Evolutionary conservation across 2,329 filamentous ascomycete genomes (phyloP).

Genomic region (Didymella sp.): DNA sequence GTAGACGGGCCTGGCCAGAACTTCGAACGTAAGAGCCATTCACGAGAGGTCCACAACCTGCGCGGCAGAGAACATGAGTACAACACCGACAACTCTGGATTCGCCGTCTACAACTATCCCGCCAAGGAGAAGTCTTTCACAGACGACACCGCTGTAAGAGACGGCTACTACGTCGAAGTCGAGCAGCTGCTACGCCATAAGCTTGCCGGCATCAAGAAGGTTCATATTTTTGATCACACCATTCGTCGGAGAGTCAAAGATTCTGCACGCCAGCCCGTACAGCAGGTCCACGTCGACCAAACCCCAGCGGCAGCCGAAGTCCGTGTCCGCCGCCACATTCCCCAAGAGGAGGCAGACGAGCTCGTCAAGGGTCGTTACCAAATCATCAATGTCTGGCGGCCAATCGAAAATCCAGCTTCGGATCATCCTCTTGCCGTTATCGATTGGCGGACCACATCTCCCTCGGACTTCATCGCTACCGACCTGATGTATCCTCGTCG

Average conservation of each 20-base stretch:
- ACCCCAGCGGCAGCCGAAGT: slow-evolving; percentile 67
- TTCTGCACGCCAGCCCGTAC: slow-evolving; percentile 68
- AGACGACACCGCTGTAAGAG: slow-evolving; percentile 63
- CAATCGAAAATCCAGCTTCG: slow-evolving; percentile 68
- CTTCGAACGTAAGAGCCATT: slow-evolving; percentile 57
- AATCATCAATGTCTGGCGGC: slow-evolving; percentile 75
- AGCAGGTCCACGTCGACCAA: slow-evolving; percentile 76
- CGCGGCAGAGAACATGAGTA: slow-evolving; percentile 60
- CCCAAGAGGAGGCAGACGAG: slow-evolving; percentile 62
- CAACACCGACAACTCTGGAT: slow-evolving; percentile 65
- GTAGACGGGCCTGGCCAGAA: slow-evolving; percentile 67
- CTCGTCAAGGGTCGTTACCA: slow-evolving; percentile 67
- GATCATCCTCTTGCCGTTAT: slow-evolving; percentile 73
- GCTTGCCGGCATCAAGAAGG: slow-evolving; percentile 63
- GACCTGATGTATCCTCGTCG: slow-evolving; percentile 68
- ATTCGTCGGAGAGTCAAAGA: slow-evolving; percentile 64
- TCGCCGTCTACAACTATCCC: slow-evolving; percentile 62
- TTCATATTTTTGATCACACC: slow-evolving; percentile 76
- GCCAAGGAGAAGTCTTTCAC: slow-evolving; percentile 63
- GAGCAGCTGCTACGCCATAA: slow-evolving; percentile 63
- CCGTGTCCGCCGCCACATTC: slow-evolving; percentile 68
- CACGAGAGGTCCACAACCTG: slow-evolving; percentile 62
- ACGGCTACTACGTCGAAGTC: slow-evolving; percentile 67
- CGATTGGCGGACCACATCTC: slow-evolving; percentile 66
- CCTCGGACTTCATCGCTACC: slow-evolving; percentile 65